These are phyloP conservation scores for Chalciporus pseudorubinellus DNA, from an alignment of 768 basidiomycete genomes.

Conservation along the genomic window DNA sequence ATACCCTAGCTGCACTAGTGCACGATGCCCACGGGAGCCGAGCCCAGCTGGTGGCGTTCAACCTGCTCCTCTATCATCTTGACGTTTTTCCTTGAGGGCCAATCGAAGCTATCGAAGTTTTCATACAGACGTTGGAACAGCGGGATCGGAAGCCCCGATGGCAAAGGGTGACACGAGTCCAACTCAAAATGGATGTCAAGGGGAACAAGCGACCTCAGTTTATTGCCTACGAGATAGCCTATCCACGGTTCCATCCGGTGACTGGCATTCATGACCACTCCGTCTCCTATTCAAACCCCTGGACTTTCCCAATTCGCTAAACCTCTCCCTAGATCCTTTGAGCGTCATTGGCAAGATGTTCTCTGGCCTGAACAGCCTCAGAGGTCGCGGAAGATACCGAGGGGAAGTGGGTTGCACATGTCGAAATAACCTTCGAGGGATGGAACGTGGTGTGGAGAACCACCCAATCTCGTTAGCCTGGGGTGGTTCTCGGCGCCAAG, in stretches of 20 bases:
- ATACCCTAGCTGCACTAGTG: conserved; percentile 1
- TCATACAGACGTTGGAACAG: conserved; percentile 12
- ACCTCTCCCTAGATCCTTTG: conserved; percentile 13
- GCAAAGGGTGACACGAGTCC: conserved; percentile 21
- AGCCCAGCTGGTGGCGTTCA: conserved; percentile 9
- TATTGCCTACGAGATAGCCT: conserved; percentile 16
- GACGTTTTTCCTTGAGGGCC: conserved; percentile 17
- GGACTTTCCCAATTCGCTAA: conserved; percentile 20
- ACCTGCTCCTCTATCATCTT: conserved; percentile 5
- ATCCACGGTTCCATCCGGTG: too few relatives aligned
- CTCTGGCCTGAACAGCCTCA: conserved; percentile 17
- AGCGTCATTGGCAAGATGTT: conserved; percentile 3
- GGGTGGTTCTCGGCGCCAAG: conserved; percentile 12
- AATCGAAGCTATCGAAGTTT: conserved; percentile 21
- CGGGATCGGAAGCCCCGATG: conserved; percentile 32
- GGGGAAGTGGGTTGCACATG: not conserved
- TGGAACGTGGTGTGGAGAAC: conserved; percentile 32
- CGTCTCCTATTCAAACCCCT: conserved; percentile 6
- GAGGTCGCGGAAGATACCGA: conserved; percentile 24
- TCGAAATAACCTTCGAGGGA: conserved; percentile 30
- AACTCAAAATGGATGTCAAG: conserved; percentile 20
- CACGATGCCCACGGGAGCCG: conserved; percentile 8
- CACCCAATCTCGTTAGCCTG: conserved; percentile 7
- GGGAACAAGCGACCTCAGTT: conserved; percentile 3
- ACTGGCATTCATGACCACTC: not conserved